Base-by-base conservation (phyloP, 2,329 filamentous ascomycete species). In the Colletotrichum lindemuthianum region DNA sequence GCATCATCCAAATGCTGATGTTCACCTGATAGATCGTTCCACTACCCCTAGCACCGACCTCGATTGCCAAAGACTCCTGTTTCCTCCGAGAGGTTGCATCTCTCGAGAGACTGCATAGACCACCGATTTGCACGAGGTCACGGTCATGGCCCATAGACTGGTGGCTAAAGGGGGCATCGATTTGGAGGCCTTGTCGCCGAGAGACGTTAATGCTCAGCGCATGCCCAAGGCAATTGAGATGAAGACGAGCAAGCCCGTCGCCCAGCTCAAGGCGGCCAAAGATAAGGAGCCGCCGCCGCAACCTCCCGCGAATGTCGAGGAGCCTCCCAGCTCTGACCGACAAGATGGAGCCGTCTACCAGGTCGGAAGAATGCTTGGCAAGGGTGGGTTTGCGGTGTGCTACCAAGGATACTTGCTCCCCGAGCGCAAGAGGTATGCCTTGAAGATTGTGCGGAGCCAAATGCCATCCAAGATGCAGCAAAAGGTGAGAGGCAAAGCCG, bases 401-500 rank as follows among this genome's bases (percentile, higher is more conserved):
- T 91, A 94, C 73, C 87, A 89, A 70, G 91, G 89, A 51, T 87
- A 90, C 70, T 79, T 91, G 59, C 81, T 87, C 56, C 86, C 89
- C 10, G 87, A 86, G 6, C 90, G 86, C 71, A 88, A 90, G 72
- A 85, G 85, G 69, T 90, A 88, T 74, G 92, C 92, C 48, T 82
- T 95, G 71, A 95, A 95, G 81, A 92, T 95, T 73, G 92, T 95
- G 73, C 92, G 90, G 79, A 92, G 90, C 72, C 87, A 90, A 73
- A 94, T 94, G 91, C 90, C 90, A 8, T 81, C 87, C 64, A 94
- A 93, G 77, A 90, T 94, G 85, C 90, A 92, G 74, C 91, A 94
- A 77, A 94, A 94, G 88, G 91, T 92, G 66, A 55, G 76, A 16
- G 12, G 13, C 15, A 39, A 13, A 24, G 24, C 13, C 9, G 16